These are phyloP conservation scores for Saccharomycopsis oosterbeekiorum DNA, from an alignment of 805 yeast genomes.

Conservation along the genomic window DNA sequence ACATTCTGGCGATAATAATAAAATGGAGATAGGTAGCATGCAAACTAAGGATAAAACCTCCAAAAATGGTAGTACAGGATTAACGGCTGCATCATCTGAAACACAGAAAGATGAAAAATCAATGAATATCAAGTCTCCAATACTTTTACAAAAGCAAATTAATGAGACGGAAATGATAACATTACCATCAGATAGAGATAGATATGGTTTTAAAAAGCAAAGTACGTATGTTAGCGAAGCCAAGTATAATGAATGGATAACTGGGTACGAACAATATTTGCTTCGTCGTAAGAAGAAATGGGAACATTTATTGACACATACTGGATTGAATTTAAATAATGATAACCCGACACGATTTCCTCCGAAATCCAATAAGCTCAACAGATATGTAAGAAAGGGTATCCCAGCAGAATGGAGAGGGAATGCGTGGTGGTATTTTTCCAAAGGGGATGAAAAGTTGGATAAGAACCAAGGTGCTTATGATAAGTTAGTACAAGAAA, in stretches of 20 bases:
- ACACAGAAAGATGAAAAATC: not conserved
- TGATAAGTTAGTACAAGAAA: conserved; percentile 52
- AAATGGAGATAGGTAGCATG: not conserved
- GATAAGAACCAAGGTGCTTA: conserved; percentile 67
- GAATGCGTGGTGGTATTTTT: conserved; percentile 91
- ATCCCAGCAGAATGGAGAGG: conserved; percentile 98
- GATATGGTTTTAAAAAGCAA: conserved; percentile 80
- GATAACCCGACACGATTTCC: conserved; percentile 63
- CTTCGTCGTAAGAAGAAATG: conserved; percentile 66
- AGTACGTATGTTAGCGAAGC: conserved; percentile 40
- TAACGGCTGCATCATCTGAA: not conserved
- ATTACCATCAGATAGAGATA: conserved; percentile 37
- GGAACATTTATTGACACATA: conserved; percentile 53
- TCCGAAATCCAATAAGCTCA: conserved; percentile 65
- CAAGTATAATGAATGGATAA: conserved; percentile 71
- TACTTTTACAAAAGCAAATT: not conserved
- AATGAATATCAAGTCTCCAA: not conserved
- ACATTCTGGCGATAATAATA: not conserved
- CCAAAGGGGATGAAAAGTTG: conserved; percentile 69
- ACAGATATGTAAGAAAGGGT: conserved; percentile 79
- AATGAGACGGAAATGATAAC: not conserved
- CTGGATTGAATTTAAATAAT: conserved; percentile 44
- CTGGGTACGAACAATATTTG: conserved; percentile 51
- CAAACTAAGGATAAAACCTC: not conserved
- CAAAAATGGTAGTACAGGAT: not conserved